phyloP scores from a whole-genome alignment of 2,329 filamentous ascomycete species.

The Pyrenochaeta sp. region DNA sequence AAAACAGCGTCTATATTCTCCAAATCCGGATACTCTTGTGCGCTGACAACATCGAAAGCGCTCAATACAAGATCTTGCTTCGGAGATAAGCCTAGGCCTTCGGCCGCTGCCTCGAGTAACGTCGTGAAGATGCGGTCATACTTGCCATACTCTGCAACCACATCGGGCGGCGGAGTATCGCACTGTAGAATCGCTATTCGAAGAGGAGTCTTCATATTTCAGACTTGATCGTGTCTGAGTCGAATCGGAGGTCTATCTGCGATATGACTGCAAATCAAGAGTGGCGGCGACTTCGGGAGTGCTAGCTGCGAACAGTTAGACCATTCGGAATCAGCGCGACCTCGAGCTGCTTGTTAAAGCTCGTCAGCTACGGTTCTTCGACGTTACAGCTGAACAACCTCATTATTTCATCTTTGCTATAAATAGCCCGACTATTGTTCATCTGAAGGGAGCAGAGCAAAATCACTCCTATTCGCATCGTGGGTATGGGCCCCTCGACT shows the following conservation, averaged over 20 bases:
- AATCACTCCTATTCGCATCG: too few species aligned
- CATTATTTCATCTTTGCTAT: too few species aligned
- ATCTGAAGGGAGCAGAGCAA: too few species aligned
- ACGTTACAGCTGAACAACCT: too few species aligned
- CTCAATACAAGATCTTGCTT: slow-evolving; percentile 63
- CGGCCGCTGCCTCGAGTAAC: slow-evolving; percentile 60
- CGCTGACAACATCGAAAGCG: slow-evolving; percentile 73
- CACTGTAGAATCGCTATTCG: slow-evolving; percentile 89
- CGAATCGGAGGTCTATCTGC: background rate
- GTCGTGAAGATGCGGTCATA: slow-evolving; percentile 72
- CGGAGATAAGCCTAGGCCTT: slow-evolving; percentile 52
- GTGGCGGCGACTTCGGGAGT: slow-evolving; percentile 21
- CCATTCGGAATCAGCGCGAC: background rate
- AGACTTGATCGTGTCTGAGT: slow-evolving; percentile 1
- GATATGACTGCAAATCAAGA: slow-evolving; percentile 7
- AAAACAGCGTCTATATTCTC: slow-evolving; percentile 82
- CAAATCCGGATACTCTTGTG: slow-evolving; percentile 74
- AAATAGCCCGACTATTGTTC: too few species aligned
- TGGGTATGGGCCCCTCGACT: slow-evolving; percentile 20
- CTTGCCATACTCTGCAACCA: slow-evolving; percentile 69
- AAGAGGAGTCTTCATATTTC: slow-evolving; percentile 55
- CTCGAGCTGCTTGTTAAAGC: slow-evolving; percentile 4
- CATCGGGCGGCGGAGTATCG: slow-evolving; percentile 75
- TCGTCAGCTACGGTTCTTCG: too few species aligned
- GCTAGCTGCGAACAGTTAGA: slow-evolving; percentile 14